These are phyloP conservation scores for Xylariaceae sp. DNA, from an alignment of 2,329 filamentous ascomycete species.

Conservation along the genomic window DNA sequence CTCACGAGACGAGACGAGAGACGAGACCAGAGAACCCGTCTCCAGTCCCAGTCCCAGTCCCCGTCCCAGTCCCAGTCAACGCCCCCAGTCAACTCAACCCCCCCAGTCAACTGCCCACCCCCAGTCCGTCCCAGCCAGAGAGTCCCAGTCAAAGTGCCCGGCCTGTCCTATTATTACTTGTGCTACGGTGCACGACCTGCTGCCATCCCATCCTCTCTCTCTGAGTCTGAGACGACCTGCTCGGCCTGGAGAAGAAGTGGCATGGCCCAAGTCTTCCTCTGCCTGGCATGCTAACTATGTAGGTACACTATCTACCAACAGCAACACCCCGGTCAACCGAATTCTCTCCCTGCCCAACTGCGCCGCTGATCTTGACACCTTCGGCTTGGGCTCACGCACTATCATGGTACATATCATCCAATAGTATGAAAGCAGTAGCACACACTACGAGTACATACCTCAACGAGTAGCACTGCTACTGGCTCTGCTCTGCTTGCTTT, in stretches of 20 bases:
- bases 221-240: too few relatives aligned
- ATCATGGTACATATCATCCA: conserved; percentile 13
- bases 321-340: conserved; percentile 12
- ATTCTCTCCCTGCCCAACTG: conserved; percentile 18
- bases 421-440: conserved; percentile 8
- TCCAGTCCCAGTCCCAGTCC: too few relatives aligned
- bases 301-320: neutral
- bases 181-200: neutral
- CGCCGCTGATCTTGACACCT: conserved; percentile 16
- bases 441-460: neutral
- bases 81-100: too few relatives aligned
- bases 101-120: too few relatives aligned
- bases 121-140: neutral
- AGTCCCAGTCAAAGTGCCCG: too few relatives aligned
- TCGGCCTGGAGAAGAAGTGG: neutral
- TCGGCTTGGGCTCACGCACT: conserved; percentile 17
- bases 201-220: neutral
- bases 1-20: neutral
- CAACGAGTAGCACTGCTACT: too few relatives aligned
- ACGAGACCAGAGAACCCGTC: too few relatives aligned
- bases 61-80: too few relatives aligned
- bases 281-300: neutral
- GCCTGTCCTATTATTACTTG: neutral
- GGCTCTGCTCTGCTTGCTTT: too few relatives aligned
- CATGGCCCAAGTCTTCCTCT: neutral